Evolutionary conservation across 208 protist genomes (phyloP).

Genomic region (Acanthamoeba sp.): DNA sequence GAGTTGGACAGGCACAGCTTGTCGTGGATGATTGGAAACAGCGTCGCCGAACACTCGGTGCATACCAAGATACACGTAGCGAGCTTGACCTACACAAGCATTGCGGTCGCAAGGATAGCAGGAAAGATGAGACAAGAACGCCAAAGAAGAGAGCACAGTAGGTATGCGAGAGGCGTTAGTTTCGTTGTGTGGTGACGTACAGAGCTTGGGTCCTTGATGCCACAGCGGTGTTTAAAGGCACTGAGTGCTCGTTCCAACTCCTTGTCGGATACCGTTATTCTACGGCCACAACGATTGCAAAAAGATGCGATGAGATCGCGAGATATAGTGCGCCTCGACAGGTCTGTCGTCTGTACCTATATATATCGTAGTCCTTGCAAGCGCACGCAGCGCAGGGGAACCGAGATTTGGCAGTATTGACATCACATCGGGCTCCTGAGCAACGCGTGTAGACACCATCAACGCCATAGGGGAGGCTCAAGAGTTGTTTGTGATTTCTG

Average conservation of each 20-base stretch:
- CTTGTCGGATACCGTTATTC: not conserved
- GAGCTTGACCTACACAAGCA: not conserved
- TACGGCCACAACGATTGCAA: not conserved
- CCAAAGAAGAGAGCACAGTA: not conserved
- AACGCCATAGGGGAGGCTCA: not conserved
- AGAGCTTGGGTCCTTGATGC: not conserved
- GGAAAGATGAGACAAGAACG: no score
- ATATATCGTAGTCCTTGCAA: not conserved
- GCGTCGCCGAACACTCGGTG: not conserved
- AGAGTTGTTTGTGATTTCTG: constrained; percentile 22
- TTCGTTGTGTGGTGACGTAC: not conserved
- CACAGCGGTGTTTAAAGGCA: not conserved
- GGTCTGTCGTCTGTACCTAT: no score
- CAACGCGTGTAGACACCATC: not conserved
- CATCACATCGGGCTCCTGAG: not conserved
- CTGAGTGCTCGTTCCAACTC: not conserved
- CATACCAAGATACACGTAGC: not conserved
- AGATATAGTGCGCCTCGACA: not conserved
- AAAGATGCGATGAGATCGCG: not conserved
- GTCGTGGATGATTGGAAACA: not conserved
- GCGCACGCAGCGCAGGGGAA: not conserved
- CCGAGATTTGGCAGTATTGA: not conserved
- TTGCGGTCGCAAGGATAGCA: no score
- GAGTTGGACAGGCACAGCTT: constrained; percentile 14
- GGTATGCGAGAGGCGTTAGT: not conserved